A percentile compares a stretch with the other conserved stretches of the same genome.
These are phyloP conservation scores for Suillus bovinus DNA, from an alignment of 768 basidiomycete species.

Conservation along the genomic window DNA sequence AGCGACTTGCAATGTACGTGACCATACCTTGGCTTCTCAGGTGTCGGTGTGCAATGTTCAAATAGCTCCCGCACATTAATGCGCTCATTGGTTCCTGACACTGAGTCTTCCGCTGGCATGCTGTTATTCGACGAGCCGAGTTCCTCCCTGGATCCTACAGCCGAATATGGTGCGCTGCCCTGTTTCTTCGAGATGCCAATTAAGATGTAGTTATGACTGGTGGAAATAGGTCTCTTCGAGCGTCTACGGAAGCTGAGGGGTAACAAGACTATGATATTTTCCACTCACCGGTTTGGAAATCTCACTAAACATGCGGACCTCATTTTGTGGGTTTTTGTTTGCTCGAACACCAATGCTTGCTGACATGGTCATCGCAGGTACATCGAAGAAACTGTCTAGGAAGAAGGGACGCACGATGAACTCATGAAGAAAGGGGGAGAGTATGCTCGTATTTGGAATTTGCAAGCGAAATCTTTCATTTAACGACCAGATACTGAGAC, in stretches of 20 bases:
- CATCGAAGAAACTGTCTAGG: constrained; percentile 65
- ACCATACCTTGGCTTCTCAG: not conserved
- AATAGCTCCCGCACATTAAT: constrained; percentile 67
- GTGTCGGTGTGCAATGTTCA: not conserved
- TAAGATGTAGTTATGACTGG: not conserved
- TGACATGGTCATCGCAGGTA: constrained; percentile 43
- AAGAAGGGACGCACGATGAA: constrained; percentile 65
- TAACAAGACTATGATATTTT: constrained; percentile 68
- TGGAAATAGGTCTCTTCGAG: constrained; percentile 61
- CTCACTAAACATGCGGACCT: constrained; percentile 70
- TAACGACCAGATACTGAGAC: constrained; percentile 10
- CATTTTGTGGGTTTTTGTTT: constrained; percentile 50
- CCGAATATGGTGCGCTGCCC: constrained; percentile 59
- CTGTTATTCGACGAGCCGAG: constrained; percentile 76
- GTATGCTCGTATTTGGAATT: constrained; percentile 70
- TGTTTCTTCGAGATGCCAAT: too few relatives aligned
- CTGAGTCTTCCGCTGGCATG: constrained; percentile 50
- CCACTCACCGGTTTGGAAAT: constrained; percentile 63
- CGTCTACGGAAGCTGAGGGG: constrained; percentile 66
- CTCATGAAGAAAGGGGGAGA: constrained; percentile 57
- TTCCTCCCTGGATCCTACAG: constrained; percentile 70
- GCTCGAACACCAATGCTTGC: not conserved
- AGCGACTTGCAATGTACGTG: constrained; percentile 64
- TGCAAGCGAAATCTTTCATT: constrained; percentile 74
- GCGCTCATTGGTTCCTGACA: constrained; percentile 52